These are phyloP conservation scores for Phytophthora boehmeriae DNA, from an alignment of 352 stramenopile genomes.

Conservation along the genomic window DNA sequence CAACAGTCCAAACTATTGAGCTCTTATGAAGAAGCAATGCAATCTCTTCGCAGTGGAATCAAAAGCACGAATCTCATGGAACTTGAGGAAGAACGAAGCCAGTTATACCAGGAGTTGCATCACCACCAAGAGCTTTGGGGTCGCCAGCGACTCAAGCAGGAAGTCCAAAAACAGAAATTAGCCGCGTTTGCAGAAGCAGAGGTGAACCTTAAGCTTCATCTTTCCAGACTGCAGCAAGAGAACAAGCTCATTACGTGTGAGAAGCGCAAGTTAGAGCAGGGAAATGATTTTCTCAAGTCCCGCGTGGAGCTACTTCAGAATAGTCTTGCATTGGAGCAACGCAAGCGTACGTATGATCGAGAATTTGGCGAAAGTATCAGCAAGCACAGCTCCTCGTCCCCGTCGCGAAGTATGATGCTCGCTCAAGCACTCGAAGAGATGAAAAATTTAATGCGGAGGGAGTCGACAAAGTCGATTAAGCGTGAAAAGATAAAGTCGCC, in stretches of 20 bases:
- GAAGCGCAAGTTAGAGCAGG: conserved; percentile 57
- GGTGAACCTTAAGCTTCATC: conserved; percentile 33
- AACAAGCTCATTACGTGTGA: conserved; percentile 41
- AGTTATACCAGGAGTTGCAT: conserved; percentile 51
- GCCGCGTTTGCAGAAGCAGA: conserved; percentile 35
- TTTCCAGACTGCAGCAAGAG: conserved; percentile 47
- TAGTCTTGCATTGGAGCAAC: conserved; percentile 49
- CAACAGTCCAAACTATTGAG: conserved; percentile 59
- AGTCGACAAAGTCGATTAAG: conserved; percentile 35
- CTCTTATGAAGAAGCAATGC: conserved; percentile 67
- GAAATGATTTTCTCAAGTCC: conserved; percentile 43
- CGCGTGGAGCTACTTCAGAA: conserved; percentile 48
- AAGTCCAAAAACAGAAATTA: conserved; percentile 36
- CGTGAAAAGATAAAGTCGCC: conserved; percentile 39
- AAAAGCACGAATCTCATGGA: conserved; percentile 66
- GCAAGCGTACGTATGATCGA: conserved; percentile 61
- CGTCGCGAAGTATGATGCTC: conserved; percentile 29
- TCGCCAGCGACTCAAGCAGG: conserved; percentile 34
- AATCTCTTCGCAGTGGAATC: conserved; percentile 49
- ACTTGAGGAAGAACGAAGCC: conserved; percentile 59
- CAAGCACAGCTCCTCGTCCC: conserved; percentile 20
- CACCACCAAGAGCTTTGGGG: conserved; percentile 39
- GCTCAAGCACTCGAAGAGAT: conserved; percentile 47
- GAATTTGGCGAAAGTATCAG: conserved; percentile 31
- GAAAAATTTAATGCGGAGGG: conserved; percentile 36